Conservation (phyloP, 306 rosid species). For the Corylus avellana region DNA sequence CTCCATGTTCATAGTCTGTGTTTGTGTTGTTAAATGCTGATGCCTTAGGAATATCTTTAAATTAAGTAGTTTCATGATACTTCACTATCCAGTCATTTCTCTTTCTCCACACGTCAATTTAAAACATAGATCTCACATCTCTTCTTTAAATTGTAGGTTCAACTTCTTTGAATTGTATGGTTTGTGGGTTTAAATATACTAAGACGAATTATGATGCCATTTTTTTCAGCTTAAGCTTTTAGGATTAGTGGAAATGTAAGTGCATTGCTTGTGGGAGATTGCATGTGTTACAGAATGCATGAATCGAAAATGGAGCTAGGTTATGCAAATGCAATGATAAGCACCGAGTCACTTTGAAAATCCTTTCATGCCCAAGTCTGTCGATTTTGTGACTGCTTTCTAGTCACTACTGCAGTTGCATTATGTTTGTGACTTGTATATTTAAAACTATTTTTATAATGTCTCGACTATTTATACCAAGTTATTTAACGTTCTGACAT, state of each 20-base stretch:
- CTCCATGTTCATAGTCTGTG: not conserved
- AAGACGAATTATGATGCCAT: not conserved
- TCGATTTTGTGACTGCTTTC: not conserved
- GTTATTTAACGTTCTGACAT: conserved; percentile 5
- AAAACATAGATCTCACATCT: not conserved
- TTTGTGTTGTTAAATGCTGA: not conserved
- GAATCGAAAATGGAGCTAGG: not conserved
- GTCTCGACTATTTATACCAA: conserved; percentile 6
- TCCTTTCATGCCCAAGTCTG: not conserved
- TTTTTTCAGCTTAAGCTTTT: not conserved
- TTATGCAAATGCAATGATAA: not conserved
- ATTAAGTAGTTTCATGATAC: not conserved
- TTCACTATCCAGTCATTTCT: not conserved
- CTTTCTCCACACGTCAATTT: not conserved
- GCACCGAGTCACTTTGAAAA: not conserved
- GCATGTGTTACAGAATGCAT: not conserved
- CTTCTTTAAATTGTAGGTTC: not conserved
- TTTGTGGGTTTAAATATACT: not conserved
- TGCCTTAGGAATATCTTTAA: not conserved
- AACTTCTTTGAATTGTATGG: not conserved
- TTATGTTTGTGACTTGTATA: not conserved
- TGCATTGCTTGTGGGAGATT: too few relatives aligned
- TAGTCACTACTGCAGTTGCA: not conserved
- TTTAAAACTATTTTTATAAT: not conserved
- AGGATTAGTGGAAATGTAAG: not conserved